phyloP scores from a whole-genome alignment of 2,329 filamentous ascomycete genomes.

The Mollisia scopiformis region DNA sequence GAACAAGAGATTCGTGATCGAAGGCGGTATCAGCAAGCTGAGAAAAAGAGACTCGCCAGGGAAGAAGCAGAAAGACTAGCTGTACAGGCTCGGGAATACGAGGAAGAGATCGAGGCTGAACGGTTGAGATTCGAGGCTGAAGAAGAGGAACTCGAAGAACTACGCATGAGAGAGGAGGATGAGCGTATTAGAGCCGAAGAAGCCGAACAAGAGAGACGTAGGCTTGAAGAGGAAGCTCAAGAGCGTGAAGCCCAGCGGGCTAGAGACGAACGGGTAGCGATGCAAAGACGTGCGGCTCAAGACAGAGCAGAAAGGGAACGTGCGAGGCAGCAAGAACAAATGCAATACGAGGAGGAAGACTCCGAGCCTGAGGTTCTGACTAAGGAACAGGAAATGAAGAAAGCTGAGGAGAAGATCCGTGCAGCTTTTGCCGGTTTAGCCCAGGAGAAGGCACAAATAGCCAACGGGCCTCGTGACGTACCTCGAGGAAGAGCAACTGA shows the following conservation, averaged over 20 bases:
- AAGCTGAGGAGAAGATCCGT: constrained; percentile 21
- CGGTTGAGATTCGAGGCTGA: constrained; percentile 10
- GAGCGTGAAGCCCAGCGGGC: neutral
- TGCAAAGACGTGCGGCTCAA: neutral
- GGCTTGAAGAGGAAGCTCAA: neutral
- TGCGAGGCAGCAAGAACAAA: neutral
- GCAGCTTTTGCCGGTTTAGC: constrained; percentile 20
- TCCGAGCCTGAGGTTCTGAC: neutral
- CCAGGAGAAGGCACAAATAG: constrained; percentile 7
- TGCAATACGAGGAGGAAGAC: neutral
- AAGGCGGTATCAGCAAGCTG: neutral
- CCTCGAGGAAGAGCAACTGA: too few relatives aligned
- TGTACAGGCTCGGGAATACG: constrained; percentile 12
- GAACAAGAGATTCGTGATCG: neutral
- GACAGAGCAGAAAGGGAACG: constrained; percentile 3
- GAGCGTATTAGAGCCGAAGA: neutral
- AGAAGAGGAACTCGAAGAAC: constrained; percentile 3
- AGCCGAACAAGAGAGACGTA: neutral
- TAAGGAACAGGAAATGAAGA: constrained; percentile 20
- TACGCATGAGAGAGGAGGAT: neutral
- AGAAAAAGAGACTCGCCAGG: constrained; percentile 8
- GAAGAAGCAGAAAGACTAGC: constrained; percentile 17
- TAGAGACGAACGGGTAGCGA: neutral
- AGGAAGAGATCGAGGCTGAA: constrained; percentile 10
- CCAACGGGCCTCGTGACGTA: neutral